Percentiles rank a stretch among this genome's conserved stretches.
Conservation (phyloP, 805 yeast species). For the Saccharomyces cerevisiae region DNA sequence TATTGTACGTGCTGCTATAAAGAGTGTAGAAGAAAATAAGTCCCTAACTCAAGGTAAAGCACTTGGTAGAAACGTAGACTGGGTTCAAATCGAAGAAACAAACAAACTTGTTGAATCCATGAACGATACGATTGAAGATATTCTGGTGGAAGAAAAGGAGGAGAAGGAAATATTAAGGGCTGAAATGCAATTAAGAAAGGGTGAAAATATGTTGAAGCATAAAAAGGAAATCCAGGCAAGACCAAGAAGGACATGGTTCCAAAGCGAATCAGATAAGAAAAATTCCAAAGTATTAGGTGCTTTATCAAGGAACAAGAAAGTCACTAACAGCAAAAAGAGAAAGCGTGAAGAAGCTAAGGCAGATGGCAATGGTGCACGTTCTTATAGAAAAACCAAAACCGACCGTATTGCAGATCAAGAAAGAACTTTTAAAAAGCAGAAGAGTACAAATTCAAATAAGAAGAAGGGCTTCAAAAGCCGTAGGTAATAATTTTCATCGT, state of each 20-base stretch:
- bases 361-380: constrained; percentile 36
- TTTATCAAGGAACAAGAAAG: constrained; percentile 43
- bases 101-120: constrained; percentile 54
- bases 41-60: constrained; percentile 45
- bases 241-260: constrained; percentile 97
- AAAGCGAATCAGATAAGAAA: constrained; percentile 40
- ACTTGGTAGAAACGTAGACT: constrained; percentile 85
- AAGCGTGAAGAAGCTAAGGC: constrained; percentile 62
- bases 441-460: constrained; percentile 20
- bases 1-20: constrained; percentile 86
- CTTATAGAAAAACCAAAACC: constrained; percentile 70
- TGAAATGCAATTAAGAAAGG: constrained; percentile 82
- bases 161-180: constrained; percentile 83
- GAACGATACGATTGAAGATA: constrained; percentile 57
- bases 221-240: constrained; percentile 76
- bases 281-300: constrained; percentile 31
- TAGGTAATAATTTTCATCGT: constrained; percentile 10
- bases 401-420: constrained; percentile 55
- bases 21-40: constrained; percentile 44
- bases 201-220: constrained; percentile 74
- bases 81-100: constrained; percentile 72
- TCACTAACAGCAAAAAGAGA: constrained; percentile 57
- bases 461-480: constrained; percentile 17
- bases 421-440: constrained; percentile 32
- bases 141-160: constrained; percentile 76